Conservation (phyloP, 1,284 basidiomycete genomes). For the Sporisorium sorghi region DNA sequence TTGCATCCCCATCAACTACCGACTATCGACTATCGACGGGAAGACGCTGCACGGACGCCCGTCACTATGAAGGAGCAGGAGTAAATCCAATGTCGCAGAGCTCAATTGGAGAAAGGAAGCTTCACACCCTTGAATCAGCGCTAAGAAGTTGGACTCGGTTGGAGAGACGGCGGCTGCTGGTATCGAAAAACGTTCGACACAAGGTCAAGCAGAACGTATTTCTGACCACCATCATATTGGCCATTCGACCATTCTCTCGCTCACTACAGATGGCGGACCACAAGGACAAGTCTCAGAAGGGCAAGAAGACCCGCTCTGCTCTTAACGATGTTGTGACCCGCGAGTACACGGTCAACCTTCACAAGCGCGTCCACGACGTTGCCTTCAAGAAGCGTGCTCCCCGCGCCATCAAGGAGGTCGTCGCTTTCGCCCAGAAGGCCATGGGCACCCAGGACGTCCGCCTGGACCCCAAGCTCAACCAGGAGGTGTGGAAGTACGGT, state of each 20-base stretch:
- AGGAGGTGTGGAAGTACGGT: slow-evolving; percentile 69
- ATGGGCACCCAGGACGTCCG: slow-evolving; percentile 69
- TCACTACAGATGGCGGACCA: slow-evolving; percentile 58
- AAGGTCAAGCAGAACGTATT: background rate
- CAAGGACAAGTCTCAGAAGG: slow-evolving; percentile 65
- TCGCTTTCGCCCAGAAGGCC: slow-evolving; percentile 67
- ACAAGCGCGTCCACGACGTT: slow-evolving; percentile 66
- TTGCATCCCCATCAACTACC: too few relatives aligned
- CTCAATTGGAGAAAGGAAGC: too few relatives aligned
- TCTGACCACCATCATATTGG: slow-evolving; percentile 17
- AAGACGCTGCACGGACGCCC: too few relatives aligned
- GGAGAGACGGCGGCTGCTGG: background rate
- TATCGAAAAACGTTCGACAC: background rate
- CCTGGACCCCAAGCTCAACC: slow-evolving; percentile 69
- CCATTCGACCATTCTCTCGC: slow-evolving; percentile 2
- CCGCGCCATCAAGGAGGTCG: slow-evolving; percentile 68
- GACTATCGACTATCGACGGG: too few relatives aligned
- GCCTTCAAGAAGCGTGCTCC: slow-evolving; percentile 69
- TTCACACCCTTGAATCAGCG: too few relatives aligned
- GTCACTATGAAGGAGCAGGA: too few relatives aligned
- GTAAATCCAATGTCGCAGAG: too few relatives aligned
- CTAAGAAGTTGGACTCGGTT: background rate
- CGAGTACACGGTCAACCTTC: slow-evolving; percentile 69
- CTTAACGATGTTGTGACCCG: slow-evolving; percentile 63
- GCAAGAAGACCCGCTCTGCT: slow-evolving; percentile 69